Percentiles rank a stretch among this genome's conserved stretches.
Conservation (phyloP, 164 flowering plant genomes). For the Vitis cinerea region DNA sequence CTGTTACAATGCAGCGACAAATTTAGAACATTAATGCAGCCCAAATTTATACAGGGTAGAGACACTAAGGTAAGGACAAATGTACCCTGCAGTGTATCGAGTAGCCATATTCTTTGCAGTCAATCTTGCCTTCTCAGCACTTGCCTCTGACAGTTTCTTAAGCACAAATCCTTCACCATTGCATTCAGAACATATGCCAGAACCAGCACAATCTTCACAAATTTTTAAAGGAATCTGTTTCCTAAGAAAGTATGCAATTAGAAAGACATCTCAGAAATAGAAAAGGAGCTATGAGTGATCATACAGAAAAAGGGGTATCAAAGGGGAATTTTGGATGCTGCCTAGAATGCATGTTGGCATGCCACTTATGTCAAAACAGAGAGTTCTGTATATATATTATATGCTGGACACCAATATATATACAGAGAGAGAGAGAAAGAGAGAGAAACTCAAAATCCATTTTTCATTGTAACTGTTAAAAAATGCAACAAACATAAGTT, state of each 20-base stretch:
- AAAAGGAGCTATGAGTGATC: neutral
- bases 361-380: too few relatives aligned
- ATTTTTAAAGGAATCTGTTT: constrained; percentile 44
- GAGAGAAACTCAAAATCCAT: too few relatives aligned
- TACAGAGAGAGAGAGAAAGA: too few relatives aligned
- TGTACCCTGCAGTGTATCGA: constrained; percentile 90
- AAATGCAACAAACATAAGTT: too few relatives aligned
- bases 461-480: too few relatives aligned
- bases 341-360: too few relatives aligned
- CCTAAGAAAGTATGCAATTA: constrained; percentile 15
- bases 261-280: constrained; percentile 2
- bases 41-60: neutral
- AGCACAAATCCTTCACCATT: constrained; percentile 94
- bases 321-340: too few relatives aligned
- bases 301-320: neutral
- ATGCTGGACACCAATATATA: too few relatives aligned
- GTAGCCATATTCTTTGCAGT: constrained; percentile 82
- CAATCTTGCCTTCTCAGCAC: constrained; percentile 77
- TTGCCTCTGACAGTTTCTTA: constrained; percentile 69
- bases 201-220: constrained; percentile 87
- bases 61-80: neutral
- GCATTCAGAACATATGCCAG: constrained; percentile 92
- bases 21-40: neutral
- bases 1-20: constrained; percentile 31
- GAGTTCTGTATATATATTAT: too few relatives aligned